phyloP scores from a whole-genome alignment of 345 rosid species.

The Citrus sp. region DNA sequence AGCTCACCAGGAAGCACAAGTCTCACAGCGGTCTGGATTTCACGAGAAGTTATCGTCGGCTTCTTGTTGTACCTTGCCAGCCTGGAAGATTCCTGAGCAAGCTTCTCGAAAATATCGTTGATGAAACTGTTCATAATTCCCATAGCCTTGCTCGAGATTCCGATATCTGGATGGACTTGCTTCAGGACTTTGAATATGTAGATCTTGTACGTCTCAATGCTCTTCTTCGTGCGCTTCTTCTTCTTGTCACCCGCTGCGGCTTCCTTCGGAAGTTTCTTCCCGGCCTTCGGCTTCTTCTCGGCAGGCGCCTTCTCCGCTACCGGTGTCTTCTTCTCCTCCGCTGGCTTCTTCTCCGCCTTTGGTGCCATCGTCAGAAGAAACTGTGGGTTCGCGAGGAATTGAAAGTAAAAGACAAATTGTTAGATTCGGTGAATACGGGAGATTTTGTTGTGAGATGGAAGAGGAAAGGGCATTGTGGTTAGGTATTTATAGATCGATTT shows the following conservation, averaged over 20 bases:
- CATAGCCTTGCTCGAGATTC: conserved; percentile 67
- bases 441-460: not conserved
- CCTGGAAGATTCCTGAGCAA: conserved; percentile 63
- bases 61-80: conserved; percentile 85
- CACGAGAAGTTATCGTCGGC: conserved; percentile 68
- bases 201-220: conserved; percentile 75
- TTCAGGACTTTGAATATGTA: conserved; percentile 68
- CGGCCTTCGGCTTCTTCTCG: conserved; percentile 81
- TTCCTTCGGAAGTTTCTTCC: conserved; percentile 75
- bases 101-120: conserved; percentile 70
- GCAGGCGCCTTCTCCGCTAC: conserved; percentile 69
- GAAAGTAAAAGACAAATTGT: not conserved
- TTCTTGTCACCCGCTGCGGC: conserved; percentile 60
- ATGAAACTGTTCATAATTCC: conserved; percentile 76
- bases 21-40: conserved; percentile 74
- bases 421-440: accelerated
- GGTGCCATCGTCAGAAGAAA: conserved; percentile 31
- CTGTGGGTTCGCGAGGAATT: not conserved
- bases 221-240: conserved; percentile 66
- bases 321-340: conserved; percentile 50
- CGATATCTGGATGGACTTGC: conserved; percentile 58
- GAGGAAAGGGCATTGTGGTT: accelerated
- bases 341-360: conserved; percentile 72
- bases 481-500: not conserved
- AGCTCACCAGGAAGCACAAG: conserved; percentile 72